These are phyloP conservation scores for Cyclocybe aegerita DNA, from an alignment of 768 basidiomycete genomes.

Conservation along the genomic window DNA sequence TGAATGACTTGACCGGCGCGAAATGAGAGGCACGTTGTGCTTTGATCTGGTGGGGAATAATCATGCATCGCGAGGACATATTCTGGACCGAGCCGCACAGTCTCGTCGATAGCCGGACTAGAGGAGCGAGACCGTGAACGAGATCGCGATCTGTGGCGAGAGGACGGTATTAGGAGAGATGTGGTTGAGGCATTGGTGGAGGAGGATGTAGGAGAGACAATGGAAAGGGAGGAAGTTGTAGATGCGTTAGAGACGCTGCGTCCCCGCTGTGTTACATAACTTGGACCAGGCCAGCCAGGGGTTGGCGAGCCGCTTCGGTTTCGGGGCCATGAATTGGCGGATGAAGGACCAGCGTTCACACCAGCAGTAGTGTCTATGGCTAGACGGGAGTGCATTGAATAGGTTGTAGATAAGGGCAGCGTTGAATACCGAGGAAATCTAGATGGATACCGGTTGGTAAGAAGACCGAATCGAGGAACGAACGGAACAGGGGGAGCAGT, in stretches of 20 bases:
- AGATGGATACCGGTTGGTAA: no score
- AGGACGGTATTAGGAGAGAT: constrained; percentile 42
- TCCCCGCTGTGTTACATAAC: constrained; percentile 29
- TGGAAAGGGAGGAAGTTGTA: constrained; percentile 53
- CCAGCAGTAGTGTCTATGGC: constrained; percentile 47
- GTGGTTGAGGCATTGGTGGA: constrained; percentile 56
- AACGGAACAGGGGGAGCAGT: background rate
- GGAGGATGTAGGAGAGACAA: constrained; percentile 52
- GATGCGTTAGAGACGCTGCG: constrained; percentile 59
- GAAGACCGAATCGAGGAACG: no score
- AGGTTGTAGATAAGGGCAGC: constrained; percentile 1
- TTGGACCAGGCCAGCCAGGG: constrained; percentile 32
- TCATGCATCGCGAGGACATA: constrained; percentile 94
- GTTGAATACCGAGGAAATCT: no score
- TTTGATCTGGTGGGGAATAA: constrained; percentile 70
- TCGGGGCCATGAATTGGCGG: constrained; percentile 24
- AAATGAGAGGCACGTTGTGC: constrained; percentile 84
- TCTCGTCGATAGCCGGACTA: constrained; percentile 50
- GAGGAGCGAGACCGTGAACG: constrained; percentile 36
- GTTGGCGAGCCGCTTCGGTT: constrained; percentile 29
- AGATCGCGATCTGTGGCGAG: constrained; percentile 22
- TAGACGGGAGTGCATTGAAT: constrained; percentile 45
- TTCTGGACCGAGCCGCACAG: constrained; percentile 51
- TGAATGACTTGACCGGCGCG: constrained; percentile 88
- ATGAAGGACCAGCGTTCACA: constrained; percentile 29